Percentiles rank a stretch among this genome's conserved stretches.
phyloP scores from a whole-genome alignment of 2,329 filamentous ascomycete genomes.

The Scortechinia acanthostroma region DNA sequence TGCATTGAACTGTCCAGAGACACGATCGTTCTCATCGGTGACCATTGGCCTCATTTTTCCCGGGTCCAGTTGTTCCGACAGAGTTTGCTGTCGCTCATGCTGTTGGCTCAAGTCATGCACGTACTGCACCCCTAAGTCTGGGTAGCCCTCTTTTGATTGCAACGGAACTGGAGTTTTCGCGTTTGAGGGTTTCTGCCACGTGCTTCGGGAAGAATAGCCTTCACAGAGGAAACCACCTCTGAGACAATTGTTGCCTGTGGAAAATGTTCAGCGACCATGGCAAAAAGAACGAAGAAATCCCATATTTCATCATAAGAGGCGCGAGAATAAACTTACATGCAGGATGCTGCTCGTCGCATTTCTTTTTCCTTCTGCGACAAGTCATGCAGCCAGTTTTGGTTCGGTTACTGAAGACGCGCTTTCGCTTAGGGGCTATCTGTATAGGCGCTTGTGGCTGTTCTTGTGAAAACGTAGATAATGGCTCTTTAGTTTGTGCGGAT shows the following conservation, averaged over 20 bases:
- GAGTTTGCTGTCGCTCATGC: not conserved
- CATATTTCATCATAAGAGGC: slow-evolving; percentile 4
- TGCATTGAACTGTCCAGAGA: not conserved
- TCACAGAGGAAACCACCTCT: slow-evolving; percentile 85
- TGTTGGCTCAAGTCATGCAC: not conserved
- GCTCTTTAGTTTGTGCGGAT: too few relatives aligned
- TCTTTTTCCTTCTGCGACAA: slow-evolving; percentile 88
- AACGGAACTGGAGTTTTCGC: slow-evolving; percentile 66
- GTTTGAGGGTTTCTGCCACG: slow-evolving; percentile 71
- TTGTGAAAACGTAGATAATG: too few relatives aligned
- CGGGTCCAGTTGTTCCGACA: not conserved
- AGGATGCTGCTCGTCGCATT: slow-evolving; percentile 90
- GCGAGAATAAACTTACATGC: slow-evolving; percentile 58
- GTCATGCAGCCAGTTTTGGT: slow-evolving; percentile 95
- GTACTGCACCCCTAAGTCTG: not conserved
- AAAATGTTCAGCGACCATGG: slow-evolving; percentile 2
- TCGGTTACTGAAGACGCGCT: slow-evolving; percentile 83
- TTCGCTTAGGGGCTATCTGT: too few relatives aligned
- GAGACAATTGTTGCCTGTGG: slow-evolving; percentile 75
- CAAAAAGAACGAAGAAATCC: slow-evolving; percentile 4
- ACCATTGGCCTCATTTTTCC: not conserved
- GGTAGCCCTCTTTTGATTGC: slow-evolving; percentile 69
- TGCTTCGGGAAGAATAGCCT: slow-evolving; percentile 82
- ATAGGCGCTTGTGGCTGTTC: too few relatives aligned
- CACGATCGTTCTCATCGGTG: not conserved